Base-by-base conservation (phyloP, 148 eudicot species). In the Rhododendron ferrugineum region DNA sequence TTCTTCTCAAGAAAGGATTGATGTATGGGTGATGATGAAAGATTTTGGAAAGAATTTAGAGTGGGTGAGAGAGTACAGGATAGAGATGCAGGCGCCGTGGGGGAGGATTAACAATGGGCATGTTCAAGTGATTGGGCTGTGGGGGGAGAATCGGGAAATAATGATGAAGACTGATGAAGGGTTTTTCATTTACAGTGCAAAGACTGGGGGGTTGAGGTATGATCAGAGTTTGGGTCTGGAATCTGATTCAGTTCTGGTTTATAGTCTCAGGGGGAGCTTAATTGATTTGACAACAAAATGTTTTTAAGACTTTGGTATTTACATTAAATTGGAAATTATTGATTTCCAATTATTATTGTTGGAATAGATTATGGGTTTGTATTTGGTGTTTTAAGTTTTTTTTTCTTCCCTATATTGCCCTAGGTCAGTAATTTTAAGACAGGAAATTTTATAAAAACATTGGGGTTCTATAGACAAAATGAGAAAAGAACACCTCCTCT, bases 51-150 rank as follows among this genome's bases (percentile, higher is more conserved):
- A 11, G 36, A 30, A 79, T 46, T 46, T 46, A 50, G 62, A 36
- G 64, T 79, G 82, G 82, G 62, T 47, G 62, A 79, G 11, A 16
- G 82, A 79, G 11, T 49, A 79, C 52, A n/a, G 60, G 28, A 50
- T 79, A 5, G 64, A 30, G 30, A 30, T 79, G n/a, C 82, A 50
- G 3, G 82, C 82, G 20, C 60, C 82, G 34, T 7, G 36, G 18
- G 82, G 64, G 40, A 79, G 82, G 26, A 6, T 7, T 4, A 34
- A 79, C 30, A 79, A 49, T 50, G 82, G 82, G 34, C 82, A 49
- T 11, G 22, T 79, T 26, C n/a, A 50, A 50, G 82, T 79, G 3
- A 16, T 28, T 49, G 82, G 82, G 1, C 6, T 50, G 23, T 79
- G 82, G 37, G 62, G 49, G 49, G 11, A 79, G 62, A 7, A 50